Base-by-base conservation (phyloP, 305 asterid genomes). In the Striga hermonthica region DNA sequence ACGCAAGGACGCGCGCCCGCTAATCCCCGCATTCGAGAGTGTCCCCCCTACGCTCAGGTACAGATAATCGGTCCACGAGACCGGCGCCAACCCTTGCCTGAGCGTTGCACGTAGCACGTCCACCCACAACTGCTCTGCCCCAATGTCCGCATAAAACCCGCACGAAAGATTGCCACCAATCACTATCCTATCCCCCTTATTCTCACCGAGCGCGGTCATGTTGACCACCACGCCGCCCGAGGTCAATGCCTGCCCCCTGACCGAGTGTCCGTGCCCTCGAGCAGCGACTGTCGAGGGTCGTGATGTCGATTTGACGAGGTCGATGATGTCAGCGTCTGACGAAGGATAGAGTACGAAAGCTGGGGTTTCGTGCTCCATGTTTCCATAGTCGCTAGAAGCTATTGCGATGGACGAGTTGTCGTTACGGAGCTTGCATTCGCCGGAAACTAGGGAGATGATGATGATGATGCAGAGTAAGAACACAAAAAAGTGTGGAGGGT, bases 171-270 rank as follows among this genome's bases (percentile, higher is more conserved):
- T 12, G n/a, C n/a, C 4, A 11, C 50, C 52, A 14, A 45, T 45
- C 52, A 10, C 15, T 0, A 49, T 8, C 56, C 56, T 12, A 13
- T 13, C 6, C 1, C 31, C 2, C 14, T 49, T n/a, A 16, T 1
- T 13, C 28, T 12, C 3, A 28, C 28, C 6, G 9, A 49, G 7
- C 13, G 56, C 9, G 9, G 56, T 49, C 56, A 49, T 49, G 56
- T 49, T 49, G 56, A 49, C 56, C 56, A 49, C 56, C 8, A 49
- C 56, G 31, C 56, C 56, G 56, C 28, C 28, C 9, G 3, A 28
- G 7, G 56, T 28, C 56, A 49, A 5, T 28, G 13, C 56, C 56
- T 49, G 56, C 8, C 56, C 56, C 7, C 31, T 13, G 56, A 13
- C 4, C 7, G 52, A 11, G 6, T 11, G 15, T 1, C 52, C 52